Evolutionary conservation across 2,329 filamentous ascomycete genomes (phyloP).

Genomic region (Phaeosphaeria sp.): DNA sequence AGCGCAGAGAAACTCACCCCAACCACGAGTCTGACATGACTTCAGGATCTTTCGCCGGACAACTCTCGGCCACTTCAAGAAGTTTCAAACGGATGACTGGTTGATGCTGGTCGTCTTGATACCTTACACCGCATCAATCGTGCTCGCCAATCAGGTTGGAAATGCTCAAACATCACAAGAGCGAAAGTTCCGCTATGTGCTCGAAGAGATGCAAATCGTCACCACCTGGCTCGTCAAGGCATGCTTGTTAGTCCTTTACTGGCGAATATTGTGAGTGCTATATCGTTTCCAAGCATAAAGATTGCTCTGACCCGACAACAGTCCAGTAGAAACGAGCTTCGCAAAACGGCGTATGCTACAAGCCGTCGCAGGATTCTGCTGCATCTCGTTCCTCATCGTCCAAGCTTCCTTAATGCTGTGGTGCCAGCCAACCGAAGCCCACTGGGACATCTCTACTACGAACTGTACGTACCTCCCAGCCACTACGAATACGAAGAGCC

Average conservation of each 20-base stretch:
- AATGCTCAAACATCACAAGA: not conserved
- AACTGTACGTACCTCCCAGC: constrained; percentile 14
- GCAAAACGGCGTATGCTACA: constrained; percentile 16
- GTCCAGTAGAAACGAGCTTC: constrained; percentile 15
- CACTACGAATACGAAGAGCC: too few relatives aligned
- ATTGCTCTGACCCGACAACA: constrained; percentile 9
- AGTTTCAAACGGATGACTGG: constrained; percentile 38
- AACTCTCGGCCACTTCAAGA: constrained; percentile 26
- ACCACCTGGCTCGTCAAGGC: constrained; percentile 37
- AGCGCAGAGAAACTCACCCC: not conserved
- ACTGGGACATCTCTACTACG: constrained; percentile 17
- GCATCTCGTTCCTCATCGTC: constrained; percentile 25
- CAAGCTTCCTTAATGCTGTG: constrained; percentile 27
- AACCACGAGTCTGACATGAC: not conserved
- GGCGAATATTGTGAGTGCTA: constrained; percentile 36
- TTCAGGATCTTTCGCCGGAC: constrained; percentile 28
- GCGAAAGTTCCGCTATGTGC: constrained; percentile 27
- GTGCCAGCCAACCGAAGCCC: constrained; percentile 23
- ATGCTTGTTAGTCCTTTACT: constrained; percentile 36
- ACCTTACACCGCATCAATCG: constrained; percentile 27
- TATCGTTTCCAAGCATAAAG: not conserved
- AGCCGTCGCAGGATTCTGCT: constrained; percentile 20
- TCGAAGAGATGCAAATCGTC: constrained; percentile 36
- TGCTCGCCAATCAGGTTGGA: constrained; percentile 20
- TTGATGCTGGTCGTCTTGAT: constrained; percentile 31